These are phyloP conservation scores for Metarhizium album DNA, from an alignment of 2,329 filamentous ascomycete species.

Conservation along the genomic window DNA sequence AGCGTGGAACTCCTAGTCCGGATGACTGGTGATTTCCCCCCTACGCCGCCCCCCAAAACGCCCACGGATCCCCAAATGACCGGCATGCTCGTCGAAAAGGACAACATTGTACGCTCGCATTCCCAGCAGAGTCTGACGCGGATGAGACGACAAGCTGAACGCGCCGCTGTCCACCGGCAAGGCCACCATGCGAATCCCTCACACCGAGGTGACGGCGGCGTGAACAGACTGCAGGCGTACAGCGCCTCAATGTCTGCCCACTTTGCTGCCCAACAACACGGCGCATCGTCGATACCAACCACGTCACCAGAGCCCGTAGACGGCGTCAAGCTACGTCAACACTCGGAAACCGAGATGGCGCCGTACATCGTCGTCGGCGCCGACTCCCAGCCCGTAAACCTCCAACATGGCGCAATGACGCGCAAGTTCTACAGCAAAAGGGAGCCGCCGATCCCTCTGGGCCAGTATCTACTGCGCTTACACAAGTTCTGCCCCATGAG, in stretches of 20 bases:
- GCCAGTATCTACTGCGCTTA: constrained; percentile 76
- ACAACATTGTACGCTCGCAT: constrained; percentile 45
- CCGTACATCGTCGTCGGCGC: constrained; percentile 55
- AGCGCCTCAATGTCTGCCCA: constrained; percentile 16
- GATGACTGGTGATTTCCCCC: constrained; percentile 67
- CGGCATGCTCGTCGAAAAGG: constrained; percentile 51
- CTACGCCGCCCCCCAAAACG: constrained; percentile 59
- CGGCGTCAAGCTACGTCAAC: constrained; percentile 40
- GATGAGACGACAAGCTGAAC: constrained; percentile 30
- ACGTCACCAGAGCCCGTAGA: constrained; percentile 33
- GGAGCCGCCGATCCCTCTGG: constrained; percentile 70
- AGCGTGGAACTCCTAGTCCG: constrained; percentile 61
- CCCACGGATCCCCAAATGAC: constrained; percentile 56
- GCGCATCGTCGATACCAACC: not conserved
- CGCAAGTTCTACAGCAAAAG: constrained; percentile 89
- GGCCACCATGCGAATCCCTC: not conserved
- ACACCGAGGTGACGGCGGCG: not conserved
- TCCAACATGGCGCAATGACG: constrained; percentile 77
- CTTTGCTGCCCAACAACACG: constrained; percentile 11
- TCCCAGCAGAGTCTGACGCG: constrained; percentile 42
- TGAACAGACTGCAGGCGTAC: constrained; percentile 16
- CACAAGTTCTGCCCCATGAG: constrained; percentile 91
- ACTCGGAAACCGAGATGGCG: constrained; percentile 19
- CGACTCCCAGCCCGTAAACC: constrained; percentile 59
- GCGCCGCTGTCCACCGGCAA: constrained; percentile 11